Evolutionary conservation across 2,329 filamentous ascomycete species (phyloP), one percentile per base, ranked within the genome.

Genomic region (Dactylonectria estremocensis): DNA sequence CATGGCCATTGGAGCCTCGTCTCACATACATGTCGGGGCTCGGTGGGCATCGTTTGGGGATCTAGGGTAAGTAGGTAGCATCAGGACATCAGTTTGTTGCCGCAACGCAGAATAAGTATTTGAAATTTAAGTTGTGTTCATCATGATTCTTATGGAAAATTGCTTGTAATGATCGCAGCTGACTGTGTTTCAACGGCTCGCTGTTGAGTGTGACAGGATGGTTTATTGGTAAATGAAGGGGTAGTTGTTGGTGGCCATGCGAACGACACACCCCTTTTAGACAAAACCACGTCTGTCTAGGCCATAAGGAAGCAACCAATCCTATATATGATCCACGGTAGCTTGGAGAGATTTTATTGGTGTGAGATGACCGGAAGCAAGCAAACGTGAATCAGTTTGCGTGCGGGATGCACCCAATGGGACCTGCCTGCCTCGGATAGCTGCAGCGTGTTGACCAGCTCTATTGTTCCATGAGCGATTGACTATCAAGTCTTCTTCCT

Each of bases 381-480:
- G 8, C 14, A 18, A 43, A n/a, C 14, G 5, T n/a, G 40, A n/a
- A n/a, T n/a, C 5, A n/a, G 16, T 43, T 8, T 43, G 40, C n/a
- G 14, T 8, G n/a, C 40, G 14, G n/a, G 8, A 43, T 8, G 6
- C 37, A 40, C 37, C 16, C 37, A 40, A 16, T 40, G 16, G 11
- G 13, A 16, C 37, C 16, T 14, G 40, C 8, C 16, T 43, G 40
- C 16, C 4, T n/a, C 61, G 54, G 68, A 56, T 43, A 64, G 58
- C 43, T 61, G 46, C 64, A 50, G 57, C n/a, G 18, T 16, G 31
- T 43, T 43, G 40, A 43, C 40, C 14, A n/a, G 14, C 14, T 7
- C 14, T 8, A 14, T 43, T n/a, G n/a, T n/a, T 14, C 9, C 3
- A 37, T n/a, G n/a, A 16, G 16, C 14, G 14, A n/a, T n/a, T 43